Evolutionary conservation across 257 asterid species (phyloP), one percentile per base, ranked within the genome.

Genomic region (Capsicum rhomboideum): DNA sequence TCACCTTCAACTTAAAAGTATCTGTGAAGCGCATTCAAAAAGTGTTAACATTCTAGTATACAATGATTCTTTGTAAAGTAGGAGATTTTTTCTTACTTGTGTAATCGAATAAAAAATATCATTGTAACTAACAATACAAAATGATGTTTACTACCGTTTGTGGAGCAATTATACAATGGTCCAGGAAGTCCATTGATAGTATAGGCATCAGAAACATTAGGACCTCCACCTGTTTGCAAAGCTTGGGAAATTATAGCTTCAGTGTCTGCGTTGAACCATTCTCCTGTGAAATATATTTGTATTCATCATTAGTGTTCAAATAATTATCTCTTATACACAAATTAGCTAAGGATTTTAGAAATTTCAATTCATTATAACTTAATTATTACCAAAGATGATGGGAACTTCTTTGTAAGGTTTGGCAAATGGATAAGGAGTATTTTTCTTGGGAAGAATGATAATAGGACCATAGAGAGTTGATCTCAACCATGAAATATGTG

Each of bases 321-420:
- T 64, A 64, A 26, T 1, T 64, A n/a, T n/a, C n/a, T 64, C 4
- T 20, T 11, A 10, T 28, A 12, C 2, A 0, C 16, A 13, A 64
- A 64, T 28, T 64, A 64, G 11, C 11, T 10, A 61, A 61, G 14
- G 34, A 34, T 34, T 34, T 2, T 34, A 34, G 37, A 34, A n/a
- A n/a, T n/a, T 34, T 34, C 37, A 34, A 34, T 34, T 34, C 37
- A 34, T 34, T 5, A 23, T 83, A 10, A 9, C 49, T 31, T 34
- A 52, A 53, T 52, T 18, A 56, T 59, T 59, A 59, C 77, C 77
- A 34, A 92, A 90, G 34, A 91, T 67, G 58, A 91, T 82, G n/a
- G 97, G 93, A 20, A 91, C 90, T 91, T 91, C 88, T 81, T 90
- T 90, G 83, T 90, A 59, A 10, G 97, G 97, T 87, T 90, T 92